These are phyloP conservation scores for Elongisporangium anandrum DNA, from an alignment of 352 stramenopile species.

Conservation along the genomic window DNA sequence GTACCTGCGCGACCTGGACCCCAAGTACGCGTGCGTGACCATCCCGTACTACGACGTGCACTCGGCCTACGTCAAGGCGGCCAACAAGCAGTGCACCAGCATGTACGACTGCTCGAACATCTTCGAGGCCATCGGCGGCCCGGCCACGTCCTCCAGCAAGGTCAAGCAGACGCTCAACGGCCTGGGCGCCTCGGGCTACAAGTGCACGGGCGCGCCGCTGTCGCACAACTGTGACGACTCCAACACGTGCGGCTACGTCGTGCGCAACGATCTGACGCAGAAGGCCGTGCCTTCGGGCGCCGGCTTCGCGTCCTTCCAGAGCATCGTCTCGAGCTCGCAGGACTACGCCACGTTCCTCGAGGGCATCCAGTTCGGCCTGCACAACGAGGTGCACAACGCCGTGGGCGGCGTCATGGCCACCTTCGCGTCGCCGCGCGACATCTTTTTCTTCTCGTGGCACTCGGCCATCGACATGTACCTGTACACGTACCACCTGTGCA, in stretches of 20 bases:
- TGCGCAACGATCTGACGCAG: conserved; percentile 38
- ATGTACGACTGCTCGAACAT: conserved; percentile 65
- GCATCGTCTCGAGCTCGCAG: conserved; percentile 35
- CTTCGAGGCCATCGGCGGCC: conserved; percentile 46
- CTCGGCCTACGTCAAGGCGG: conserved; percentile 48
- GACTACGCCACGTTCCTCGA: conserved; percentile 61
- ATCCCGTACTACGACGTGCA: conserved; percentile 82
- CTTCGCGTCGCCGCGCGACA: conserved; percentile 39
- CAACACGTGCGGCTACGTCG: conserved; percentile 25
- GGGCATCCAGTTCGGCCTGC: conserved; percentile 50
- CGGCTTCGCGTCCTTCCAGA: conserved; percentile 46
- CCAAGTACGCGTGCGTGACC: conserved; percentile 60
- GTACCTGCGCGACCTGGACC: conserved; percentile 48
- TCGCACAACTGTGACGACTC: conserved; percentile 35
- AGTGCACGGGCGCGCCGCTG: conserved; percentile 27
- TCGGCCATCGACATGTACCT: conserved; percentile 63
- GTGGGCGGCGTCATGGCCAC: conserved; percentile 52
- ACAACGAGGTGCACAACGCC: conserved; percentile 59
- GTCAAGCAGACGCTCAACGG: conserved; percentile 21
- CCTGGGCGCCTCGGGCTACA: conserved; percentile 22
- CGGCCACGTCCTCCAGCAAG: conserved; percentile 8
- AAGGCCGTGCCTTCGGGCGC: conserved; percentile 35
- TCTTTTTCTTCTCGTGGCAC: conserved; percentile 74
- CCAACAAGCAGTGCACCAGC: conserved; percentile 41
- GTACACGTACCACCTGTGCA: conserved; percentile 63